Conservation (phyloP, 2,329 filamentous ascomycete genomes). For the Biscogniauxia mediterranea region DNA sequence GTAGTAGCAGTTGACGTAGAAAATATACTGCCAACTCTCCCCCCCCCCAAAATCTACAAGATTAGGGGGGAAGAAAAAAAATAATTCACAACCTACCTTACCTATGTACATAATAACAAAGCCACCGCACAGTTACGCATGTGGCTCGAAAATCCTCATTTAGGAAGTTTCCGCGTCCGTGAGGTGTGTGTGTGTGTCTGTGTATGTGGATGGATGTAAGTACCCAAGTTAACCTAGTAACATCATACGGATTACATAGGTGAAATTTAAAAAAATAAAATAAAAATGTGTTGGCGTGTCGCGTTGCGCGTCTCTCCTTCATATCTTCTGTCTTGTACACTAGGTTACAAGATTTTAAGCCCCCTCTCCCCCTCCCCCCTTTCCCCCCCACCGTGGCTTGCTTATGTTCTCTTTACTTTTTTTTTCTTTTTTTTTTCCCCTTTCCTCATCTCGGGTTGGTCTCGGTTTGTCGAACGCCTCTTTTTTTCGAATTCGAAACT, state of each 20-base stretch:
- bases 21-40: too few relatives aligned
- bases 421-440: neutral
- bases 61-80: too few relatives aligned
- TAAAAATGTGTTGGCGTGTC: slow-evolving; percentile 3
- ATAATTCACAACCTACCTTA: too few relatives aligned
- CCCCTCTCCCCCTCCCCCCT: too few relatives aligned
- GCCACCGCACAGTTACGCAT: slow-evolving; percentile 12
- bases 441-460: neutral
- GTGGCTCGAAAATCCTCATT: slow-evolving; percentile 22
- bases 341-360: neutral
- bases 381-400: too few relatives aligned
- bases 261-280: too few relatives aligned
- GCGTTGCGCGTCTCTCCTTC: neutral
- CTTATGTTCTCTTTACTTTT: neutral
- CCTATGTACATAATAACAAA: neutral
- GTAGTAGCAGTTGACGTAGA: too few relatives aligned
- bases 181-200: neutral
- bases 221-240: too few relatives aligned
- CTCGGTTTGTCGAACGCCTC: neutral
- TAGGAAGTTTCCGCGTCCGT: slow-evolving; percentile 11
- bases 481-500: neutral
- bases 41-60: too few relatives aligned
- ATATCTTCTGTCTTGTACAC: neutral
- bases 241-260: too few relatives aligned
- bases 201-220: neutral